Evolutionary conservation across 768 basidiomycete genomes (phyloP).

Genomic region (Trametes elegans): DNA sequence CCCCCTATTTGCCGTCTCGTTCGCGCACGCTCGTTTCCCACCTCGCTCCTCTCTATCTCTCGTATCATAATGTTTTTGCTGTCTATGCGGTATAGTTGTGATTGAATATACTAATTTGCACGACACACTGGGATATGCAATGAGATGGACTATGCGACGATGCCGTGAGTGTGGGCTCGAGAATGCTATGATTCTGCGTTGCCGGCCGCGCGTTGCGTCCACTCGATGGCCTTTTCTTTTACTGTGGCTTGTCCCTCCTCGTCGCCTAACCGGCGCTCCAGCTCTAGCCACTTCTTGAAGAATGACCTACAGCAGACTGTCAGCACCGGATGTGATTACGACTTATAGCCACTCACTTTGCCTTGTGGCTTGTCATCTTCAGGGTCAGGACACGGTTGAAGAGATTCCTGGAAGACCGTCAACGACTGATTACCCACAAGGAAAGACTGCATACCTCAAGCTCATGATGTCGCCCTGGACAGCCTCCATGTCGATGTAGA

Average conservation of each 20-base stretch:
- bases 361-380: slow-evolving; percentile 94
- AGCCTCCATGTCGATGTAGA: slow-evolving; percentile 97
- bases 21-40: slow-evolving; percentile 45
- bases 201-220: slow-evolving; percentile 67
- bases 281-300: slow-evolving; percentile 96
- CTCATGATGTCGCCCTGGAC: slow-evolving; percentile 75
- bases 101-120: slow-evolving; percentile 24
- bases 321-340: neutral
- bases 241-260: slow-evolving; percentile 77
- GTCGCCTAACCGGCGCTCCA: slow-evolving; percentile 63
- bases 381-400: slow-evolving; percentile 79
- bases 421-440: neutral
- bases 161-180: neutral
- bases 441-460: slow-evolving; percentile 51
- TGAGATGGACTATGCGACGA: neutral
- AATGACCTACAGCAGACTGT: slow-evolving; percentile 56
- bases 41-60: slow-evolving; percentile 17
- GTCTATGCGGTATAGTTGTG: slow-evolving; percentile 33
- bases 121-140: slow-evolving; percentile 1
- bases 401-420: slow-evolving; percentile 53
- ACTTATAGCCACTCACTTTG: slow-evolving; percentile 64
- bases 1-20: slow-evolving; percentile 39
- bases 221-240: slow-evolving; percentile 89
- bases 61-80: slow-evolving; percentile 29
- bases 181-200: slow-evolving; percentile 35